These are phyloP conservation scores for Debaryomyces sp. DNA, from an alignment of 1,139 yeast species.

Conservation along the genomic window DNA sequence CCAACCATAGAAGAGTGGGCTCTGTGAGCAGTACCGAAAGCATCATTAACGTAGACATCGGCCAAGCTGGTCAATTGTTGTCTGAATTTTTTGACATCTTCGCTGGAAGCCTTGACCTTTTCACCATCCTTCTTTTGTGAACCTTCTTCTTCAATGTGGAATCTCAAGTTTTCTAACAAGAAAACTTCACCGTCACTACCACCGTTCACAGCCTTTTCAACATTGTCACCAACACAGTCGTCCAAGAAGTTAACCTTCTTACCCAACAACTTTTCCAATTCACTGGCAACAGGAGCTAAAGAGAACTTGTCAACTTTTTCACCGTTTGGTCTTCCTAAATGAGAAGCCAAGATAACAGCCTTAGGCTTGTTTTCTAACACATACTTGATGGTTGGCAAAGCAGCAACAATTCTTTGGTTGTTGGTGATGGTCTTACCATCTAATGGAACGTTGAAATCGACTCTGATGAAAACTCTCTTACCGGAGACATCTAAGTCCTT, in stretches of 20 bases:
- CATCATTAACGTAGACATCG: conserved; percentile 95
- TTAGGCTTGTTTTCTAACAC: conserved; percentile 89
- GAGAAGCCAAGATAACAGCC: conserved; percentile 89
- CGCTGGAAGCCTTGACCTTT: conserved; percentile 87
- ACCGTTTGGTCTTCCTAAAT: conserved; percentile 98
- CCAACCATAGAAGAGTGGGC: conserved; percentile 99
- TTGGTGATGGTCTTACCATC: conserved; percentile 96
- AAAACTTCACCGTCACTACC: conserved; percentile 75
- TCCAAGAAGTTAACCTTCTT: conserved; percentile 71
- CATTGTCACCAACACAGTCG: conserved; percentile 90
- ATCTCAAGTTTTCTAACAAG: conserved; percentile 92
- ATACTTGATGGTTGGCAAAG: conserved; percentile 93
- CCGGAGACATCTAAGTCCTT: conserved; percentile 82
- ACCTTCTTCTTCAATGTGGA: conserved; percentile 97
- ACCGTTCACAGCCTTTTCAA: conserved; percentile 70
- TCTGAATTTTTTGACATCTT: conserved; percentile 83
- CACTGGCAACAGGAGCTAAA: conserved; percentile 87
- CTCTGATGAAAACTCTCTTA: conserved; percentile 95
- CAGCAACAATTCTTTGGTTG: conserved; percentile 98
- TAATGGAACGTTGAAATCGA: conserved; percentile 96
- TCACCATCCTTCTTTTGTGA: conserved; percentile 81
- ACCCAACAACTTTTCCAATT: conserved; percentile 73
- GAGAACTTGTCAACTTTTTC: conserved; percentile 81
- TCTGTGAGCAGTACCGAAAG: conserved; percentile 98
- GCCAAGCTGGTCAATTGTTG: conserved; percentile 83